Percentiles rank a stretch among this genome's conserved stretches.
phyloP scores from a whole-genome alignment of 495 filamentous ascomycete genomes.

The Platismatia glauca region DNA sequence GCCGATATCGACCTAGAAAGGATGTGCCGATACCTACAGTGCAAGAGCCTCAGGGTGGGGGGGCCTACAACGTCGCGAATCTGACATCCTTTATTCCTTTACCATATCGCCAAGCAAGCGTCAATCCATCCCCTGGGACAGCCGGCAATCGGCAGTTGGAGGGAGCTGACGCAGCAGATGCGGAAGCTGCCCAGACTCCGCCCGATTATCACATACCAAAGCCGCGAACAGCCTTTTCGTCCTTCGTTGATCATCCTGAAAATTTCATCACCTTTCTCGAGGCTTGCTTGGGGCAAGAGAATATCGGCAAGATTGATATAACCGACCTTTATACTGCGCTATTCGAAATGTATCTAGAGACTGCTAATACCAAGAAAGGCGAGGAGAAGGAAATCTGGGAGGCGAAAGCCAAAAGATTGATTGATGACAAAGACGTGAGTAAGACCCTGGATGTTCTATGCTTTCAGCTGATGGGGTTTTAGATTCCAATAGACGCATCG shows the following conservation, averaged over 20 bases:
- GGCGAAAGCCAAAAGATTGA: slow-evolving; percentile 72
- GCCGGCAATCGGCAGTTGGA: slow-evolving; percentile 24
- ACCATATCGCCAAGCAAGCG: slow-evolving; percentile 64
- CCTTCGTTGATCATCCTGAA: slow-evolving; percentile 86
- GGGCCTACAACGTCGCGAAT: slow-evolving; percentile 68
- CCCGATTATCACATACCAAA: slow-evolving; percentile 49
- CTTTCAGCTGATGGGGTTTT: slow-evolving; percentile 22
- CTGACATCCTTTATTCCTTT: slow-evolving; percentile 74
- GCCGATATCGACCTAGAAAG: slow-evolving; percentile 65
- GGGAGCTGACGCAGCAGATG: slow-evolving; percentile 25
- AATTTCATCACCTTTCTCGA: slow-evolving; percentile 90
- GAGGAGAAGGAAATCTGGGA: slow-evolving; percentile 74
- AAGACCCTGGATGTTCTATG: neutral
- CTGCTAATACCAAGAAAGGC: slow-evolving; percentile 61
- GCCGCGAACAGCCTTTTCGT: slow-evolving; percentile 87
- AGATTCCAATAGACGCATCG: slow-evolving; percentile 84
- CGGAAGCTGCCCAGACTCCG: slow-evolving; percentile 27
- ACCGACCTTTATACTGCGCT: slow-evolving; percentile 87
- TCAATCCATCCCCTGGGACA: slow-evolving; percentile 36
- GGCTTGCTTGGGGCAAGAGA: slow-evolving; percentile 60
- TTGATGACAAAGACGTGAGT: slow-evolving; percentile 62
- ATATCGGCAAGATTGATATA: slow-evolving; percentile 60
- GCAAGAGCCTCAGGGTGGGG: slow-evolving; percentile 48
- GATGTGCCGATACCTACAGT: slow-evolving; percentile 41
- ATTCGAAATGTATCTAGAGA: slow-evolving; percentile 96